Percentiles rank a stretch among this genome's conserved stretches.
phyloP scores from a whole-genome alignment of 148 eudicot genomes.

The Arbutus unedo region DNA sequence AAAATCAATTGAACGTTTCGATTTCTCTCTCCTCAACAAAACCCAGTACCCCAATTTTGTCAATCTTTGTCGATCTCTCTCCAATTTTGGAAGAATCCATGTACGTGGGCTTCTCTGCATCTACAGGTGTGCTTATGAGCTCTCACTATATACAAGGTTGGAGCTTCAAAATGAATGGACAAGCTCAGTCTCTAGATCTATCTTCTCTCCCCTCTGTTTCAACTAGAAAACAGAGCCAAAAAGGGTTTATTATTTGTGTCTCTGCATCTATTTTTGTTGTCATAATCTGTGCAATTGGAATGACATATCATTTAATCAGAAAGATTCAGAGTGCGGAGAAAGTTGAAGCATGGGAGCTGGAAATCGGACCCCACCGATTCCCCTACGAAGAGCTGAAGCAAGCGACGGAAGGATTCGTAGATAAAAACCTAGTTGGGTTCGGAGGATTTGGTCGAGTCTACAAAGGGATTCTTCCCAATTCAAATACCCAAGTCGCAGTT shows the following conservation, averaged over 20 bases:
- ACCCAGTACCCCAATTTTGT: slow-evolving; percentile 24
- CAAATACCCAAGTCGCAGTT: slow-evolving; percentile 32
- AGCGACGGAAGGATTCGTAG: slow-evolving; percentile 44
- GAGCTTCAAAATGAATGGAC: slow-evolving; percentile 38
- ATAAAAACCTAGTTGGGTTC: slow-evolving; percentile 32
- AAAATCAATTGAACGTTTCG: slow-evolving; percentile 18
- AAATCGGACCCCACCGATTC: slow-evolving; percentile 36
- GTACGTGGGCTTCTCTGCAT: slow-evolving; percentile 39
- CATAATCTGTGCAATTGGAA: neutral
- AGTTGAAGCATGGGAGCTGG: slow-evolving; percentile 47
- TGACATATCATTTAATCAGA: slow-evolving; percentile 10
- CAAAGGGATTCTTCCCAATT: slow-evolving; percentile 31
- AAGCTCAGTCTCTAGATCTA: slow-evolving; percentile 18
- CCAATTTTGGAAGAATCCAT: slow-evolving; percentile 11
- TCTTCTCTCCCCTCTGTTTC: slow-evolving; percentile 16
- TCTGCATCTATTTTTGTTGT: neutral
- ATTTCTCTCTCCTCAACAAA: slow-evolving; percentile 19
- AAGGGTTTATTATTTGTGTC: neutral
- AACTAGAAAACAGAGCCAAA: neutral
- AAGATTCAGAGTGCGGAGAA: slow-evolving; percentile 28
- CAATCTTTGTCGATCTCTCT: slow-evolving; percentile 25
- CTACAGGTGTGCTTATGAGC: slow-evolving; percentile 28
- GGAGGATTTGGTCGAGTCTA: slow-evolving; percentile 62
- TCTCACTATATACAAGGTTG: slow-evolving; percentile 37
- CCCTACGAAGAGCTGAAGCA: slow-evolving; percentile 34